A percentile compares a stretch with the other conserved stretches of the same genome.
These are phyloP conservation scores for Panaeolus cyanescens DNA, from an alignment of 768 basidiomycete species.

Conservation along the genomic window DNA sequence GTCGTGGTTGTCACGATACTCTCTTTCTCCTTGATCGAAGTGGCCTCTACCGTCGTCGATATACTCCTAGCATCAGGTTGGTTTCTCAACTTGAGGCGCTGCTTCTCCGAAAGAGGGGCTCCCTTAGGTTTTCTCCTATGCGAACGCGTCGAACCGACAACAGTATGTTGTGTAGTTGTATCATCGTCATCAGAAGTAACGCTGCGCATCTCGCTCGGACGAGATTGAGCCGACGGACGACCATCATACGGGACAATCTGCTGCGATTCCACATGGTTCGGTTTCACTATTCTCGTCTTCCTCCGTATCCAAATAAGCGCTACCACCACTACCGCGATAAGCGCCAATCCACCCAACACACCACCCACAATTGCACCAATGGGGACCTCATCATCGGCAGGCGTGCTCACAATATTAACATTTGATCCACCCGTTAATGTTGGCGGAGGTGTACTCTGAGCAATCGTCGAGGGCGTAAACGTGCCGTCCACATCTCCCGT, in stretches of 20 bases:
- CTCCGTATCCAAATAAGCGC: neutral
- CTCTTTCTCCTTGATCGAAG: neutral
- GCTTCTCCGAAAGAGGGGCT: neutral
- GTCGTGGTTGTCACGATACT: neutral
- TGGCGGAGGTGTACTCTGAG: neutral
- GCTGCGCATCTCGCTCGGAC: neutral
- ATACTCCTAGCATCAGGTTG: neutral
- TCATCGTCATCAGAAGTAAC: neutral
- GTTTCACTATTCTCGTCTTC: neutral
- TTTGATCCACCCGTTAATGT: neutral
- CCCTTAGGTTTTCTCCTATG: neutral
- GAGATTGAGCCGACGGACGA: neutral
- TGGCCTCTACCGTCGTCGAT: neutral
- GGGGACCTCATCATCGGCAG: neutral
- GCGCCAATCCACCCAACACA: neutral
- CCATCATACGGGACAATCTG: neutral
- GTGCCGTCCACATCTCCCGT: neutral
- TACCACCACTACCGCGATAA: neutral
- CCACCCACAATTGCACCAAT: neutral
- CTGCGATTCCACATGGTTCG: neutral
- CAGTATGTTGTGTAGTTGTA: neutral
- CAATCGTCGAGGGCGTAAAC: neutral
- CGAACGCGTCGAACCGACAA: neutral
- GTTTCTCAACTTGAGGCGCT: neutral
- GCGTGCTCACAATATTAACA: no score